Evolutionary conservation across 2,329 filamentous ascomycete species (phyloP).

Genomic region (Colletotrichum musae): DNA sequence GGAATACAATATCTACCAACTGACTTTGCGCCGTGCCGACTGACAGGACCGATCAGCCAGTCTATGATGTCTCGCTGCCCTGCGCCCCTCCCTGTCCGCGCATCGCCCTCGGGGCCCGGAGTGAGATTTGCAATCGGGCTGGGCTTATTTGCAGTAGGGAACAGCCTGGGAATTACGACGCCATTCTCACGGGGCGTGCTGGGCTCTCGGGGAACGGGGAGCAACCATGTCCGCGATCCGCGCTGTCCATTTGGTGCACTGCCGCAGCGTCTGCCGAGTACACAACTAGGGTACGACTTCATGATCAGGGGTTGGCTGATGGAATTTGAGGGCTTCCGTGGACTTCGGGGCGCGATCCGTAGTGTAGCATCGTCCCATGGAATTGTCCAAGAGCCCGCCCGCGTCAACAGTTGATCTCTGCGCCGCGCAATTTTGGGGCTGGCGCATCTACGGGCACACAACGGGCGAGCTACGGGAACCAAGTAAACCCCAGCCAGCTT

Average conservation of each 20-base stretch:
- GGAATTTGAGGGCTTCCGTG: not conserved
- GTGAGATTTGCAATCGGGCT: conserved; percentile 2
- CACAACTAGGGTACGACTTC: too few species aligned
- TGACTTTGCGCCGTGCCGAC: not conserved
- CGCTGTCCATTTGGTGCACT: conserved; percentile 13
- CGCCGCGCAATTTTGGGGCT: conserved; percentile 20
- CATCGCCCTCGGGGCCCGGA: conserved; percentile 5
- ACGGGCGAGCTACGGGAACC: conserved; percentile 1
- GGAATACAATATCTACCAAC: not conserved
- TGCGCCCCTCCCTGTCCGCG: not conserved
- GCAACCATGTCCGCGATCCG: conserved; percentile 35
- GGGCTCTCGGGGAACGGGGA: conserved; percentile 30
- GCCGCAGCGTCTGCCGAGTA: conserved; percentile 16
- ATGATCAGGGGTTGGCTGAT: not conserved
- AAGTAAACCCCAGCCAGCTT: not conserved
- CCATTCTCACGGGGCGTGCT: not conserved
- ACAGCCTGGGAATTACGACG: conserved; percentile 19
- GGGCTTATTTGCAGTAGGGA: conserved; percentile 5
- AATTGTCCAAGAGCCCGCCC: conserved; percentile 1
- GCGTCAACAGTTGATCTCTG: conserved; percentile 6
- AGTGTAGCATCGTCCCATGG: conserved; percentile 8
- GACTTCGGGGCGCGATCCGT: conserved; percentile 4
- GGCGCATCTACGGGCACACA: conserved; percentile 1
- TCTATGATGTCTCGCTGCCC: conserved; percentile 10
- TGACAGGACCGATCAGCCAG: not conserved